Percentiles rank a stretch among this genome's conserved stretches.
phyloP scores from a whole-genome alignment of 768 basidiomycete genomes.

The Psilocybe azurescens region DNA sequence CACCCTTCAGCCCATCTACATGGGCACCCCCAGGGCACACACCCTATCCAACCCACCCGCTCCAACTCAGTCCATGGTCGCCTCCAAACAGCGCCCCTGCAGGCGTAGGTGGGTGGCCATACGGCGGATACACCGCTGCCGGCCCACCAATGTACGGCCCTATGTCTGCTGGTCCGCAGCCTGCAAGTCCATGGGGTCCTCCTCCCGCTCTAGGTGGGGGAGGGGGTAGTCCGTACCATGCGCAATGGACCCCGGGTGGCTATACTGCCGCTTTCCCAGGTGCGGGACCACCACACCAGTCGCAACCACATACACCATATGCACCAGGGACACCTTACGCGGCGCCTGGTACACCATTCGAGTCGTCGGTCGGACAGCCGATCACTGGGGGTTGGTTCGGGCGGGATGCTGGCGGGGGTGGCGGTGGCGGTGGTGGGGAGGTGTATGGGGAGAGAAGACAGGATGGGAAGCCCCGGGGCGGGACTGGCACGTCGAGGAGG shows the following conservation, averaged over 20 bases:
- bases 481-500: not conserved
- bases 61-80: not conserved
- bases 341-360: conserved; percentile 22
- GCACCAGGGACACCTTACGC: not conserved
- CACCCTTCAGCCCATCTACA: not conserved
- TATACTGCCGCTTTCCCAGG: not conserved
- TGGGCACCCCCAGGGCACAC: conserved; percentile 21
- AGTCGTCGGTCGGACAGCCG: conserved; percentile 25
- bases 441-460: not conserved
- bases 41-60: conserved; percentile 3
- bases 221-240: not conserved
- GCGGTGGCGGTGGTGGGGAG: conserved; percentile 8
- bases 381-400: conserved; percentile 26
- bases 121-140: not conserved
- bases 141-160: conserved; percentile 18
- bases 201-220: not conserved
- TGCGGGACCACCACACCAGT: not conserved
- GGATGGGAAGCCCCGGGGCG: not conserved
- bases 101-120: conserved; percentile 8
- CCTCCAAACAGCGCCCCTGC: conserved; percentile 8
- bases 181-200: conserved; percentile 19
- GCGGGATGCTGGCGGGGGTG: conserved; percentile 8
- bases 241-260: not conserved
- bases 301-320: conserved; percentile 1
- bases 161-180: not conserved